A percentile compares a stretch with the other conserved stretches of the same genome.
Conservation (phyloP, 1,284 basidiomycete species). For the Fomes fomentarius region DNA sequence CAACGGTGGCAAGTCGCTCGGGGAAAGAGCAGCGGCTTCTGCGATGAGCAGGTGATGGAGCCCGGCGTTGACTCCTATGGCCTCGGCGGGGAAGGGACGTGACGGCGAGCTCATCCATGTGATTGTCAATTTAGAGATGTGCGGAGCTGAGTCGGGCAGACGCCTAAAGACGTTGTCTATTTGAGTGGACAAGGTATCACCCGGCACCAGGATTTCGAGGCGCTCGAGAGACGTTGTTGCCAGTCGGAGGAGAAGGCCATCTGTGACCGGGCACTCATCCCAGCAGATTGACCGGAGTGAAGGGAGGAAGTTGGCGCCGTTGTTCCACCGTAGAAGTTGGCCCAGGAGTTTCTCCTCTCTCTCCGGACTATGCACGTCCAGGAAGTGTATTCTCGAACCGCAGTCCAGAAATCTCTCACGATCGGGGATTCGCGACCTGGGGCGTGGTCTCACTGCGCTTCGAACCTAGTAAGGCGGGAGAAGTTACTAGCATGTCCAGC, state of each 20-base stretch:
- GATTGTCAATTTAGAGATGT: not conserved
- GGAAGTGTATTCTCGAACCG: not conserved
- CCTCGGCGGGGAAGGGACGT: not conserved
- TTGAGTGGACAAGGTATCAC: not conserved
- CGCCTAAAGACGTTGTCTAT: not conserved
- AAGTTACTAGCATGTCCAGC: too few species aligned
- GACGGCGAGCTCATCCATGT: not conserved
- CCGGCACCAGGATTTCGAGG: not conserved
- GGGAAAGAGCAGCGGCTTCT: not conserved
- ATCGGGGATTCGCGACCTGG: too few species aligned
- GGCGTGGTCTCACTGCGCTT: too few species aligned
- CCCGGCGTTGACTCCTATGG: not conserved
- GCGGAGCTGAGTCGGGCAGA: not conserved
- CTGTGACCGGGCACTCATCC: not conserved
- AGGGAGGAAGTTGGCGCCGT: not conserved
- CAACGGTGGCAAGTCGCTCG: not conserved
- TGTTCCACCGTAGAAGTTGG: not conserved
- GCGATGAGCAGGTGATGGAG: not conserved
- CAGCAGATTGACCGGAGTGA: not conserved
- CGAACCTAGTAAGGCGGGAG: too few species aligned
- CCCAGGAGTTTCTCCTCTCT: not conserved
- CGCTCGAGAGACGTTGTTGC: not conserved
- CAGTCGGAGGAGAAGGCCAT: not conserved
- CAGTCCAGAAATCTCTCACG: not conserved
- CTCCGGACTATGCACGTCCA: not conserved